Percentiles rank a stretch among this genome's conserved stretches.
These are phyloP conservation scores for Umbelopsis sp. DNA, from an alignment of 192 early-diverging fungal species.

Conservation along the genomic window DNA sequence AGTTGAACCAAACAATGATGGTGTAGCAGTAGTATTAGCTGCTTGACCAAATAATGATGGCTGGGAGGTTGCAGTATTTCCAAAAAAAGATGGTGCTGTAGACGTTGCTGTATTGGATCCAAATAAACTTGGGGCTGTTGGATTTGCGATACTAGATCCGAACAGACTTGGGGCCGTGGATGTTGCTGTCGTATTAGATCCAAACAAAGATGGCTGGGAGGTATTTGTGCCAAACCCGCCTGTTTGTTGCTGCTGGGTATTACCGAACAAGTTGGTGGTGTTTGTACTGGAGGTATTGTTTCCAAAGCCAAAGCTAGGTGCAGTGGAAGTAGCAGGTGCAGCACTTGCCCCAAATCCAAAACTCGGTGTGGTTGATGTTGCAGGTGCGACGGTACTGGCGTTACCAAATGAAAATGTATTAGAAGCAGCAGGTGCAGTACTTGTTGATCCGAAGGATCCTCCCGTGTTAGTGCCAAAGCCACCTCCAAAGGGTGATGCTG, in stretches of 20 bases:
- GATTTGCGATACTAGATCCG: not conserved
- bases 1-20: constrained; percentile 13
- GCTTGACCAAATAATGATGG: constrained; percentile 18
- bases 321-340: not conserved
- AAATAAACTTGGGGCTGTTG: not conserved
- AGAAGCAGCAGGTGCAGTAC: constrained; percentile 6
- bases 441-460: not conserved
- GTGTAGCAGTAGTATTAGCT: not conserved
- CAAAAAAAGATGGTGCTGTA: not conserved
- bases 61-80: not conserved
- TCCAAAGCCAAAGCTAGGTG: constrained; percentile 24
- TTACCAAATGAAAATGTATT: constrained; percentile 7
- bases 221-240: constrained; percentile 15
- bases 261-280: not conserved
- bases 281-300: not conserved
- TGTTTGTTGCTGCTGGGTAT: not conserved
- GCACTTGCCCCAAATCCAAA: constrained; percentile 24
- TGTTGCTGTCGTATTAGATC: not conserved
- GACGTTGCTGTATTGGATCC: constrained; percentile 14
- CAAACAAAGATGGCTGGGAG: constrained; percentile 5
- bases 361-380: not conserved
- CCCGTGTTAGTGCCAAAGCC: not conserved
- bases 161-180: constrained; percentile 13
- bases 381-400: not conserved
- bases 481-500: not conserved